Percentiles rank a stretch among this genome's conserved stretches.
Evolutionary conservation across 257 asterid species (phyloP).

Genomic region (Ilex aquifolium): DNA sequence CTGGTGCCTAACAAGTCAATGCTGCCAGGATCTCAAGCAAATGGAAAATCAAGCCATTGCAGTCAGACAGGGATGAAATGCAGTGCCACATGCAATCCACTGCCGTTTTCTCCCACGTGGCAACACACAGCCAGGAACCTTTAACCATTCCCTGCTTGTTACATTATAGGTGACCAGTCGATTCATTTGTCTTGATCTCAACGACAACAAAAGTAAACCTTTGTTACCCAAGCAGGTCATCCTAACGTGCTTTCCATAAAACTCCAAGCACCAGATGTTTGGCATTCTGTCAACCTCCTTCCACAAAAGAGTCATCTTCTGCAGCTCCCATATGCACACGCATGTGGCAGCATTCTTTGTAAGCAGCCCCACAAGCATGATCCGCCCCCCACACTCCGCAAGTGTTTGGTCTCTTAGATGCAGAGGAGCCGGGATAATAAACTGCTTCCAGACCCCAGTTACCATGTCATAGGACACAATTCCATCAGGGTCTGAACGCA

Average conservation of each 20-base stretch:
- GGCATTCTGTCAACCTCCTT: slow-evolving; percentile 99
- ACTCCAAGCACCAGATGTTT: slow-evolving; percentile 98
- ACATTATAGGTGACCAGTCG: slow-evolving; percentile 69
- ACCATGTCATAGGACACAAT: slow-evolving; percentile 63
- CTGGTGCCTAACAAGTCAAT: not conserved
- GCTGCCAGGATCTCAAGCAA: not conserved
- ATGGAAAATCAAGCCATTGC: slow-evolving; percentile 48
- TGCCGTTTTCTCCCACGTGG: slow-evolving; percentile 75
- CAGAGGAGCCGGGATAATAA: slow-evolving; percentile 55
- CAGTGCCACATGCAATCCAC: slow-evolving; percentile 84
- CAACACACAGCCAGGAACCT: slow-evolving; percentile 79
- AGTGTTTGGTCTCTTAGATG: slow-evolving; percentile 60
- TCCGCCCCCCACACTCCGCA: slow-evolving; percentile 76
- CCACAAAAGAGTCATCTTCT: slow-evolving; percentile 96
- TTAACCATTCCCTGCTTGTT: slow-evolving; percentile 71
- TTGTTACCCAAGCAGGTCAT: slow-evolving; percentile 96
- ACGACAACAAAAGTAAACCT: slow-evolving; percentile 79
- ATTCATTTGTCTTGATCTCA: slow-evolving; percentile 84
- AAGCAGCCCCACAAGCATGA: slow-evolving; percentile 88
- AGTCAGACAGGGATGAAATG: slow-evolving; percentile 80
- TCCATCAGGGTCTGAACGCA: slow-evolving; percentile 87
- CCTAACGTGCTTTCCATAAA: slow-evolving; percentile 93
- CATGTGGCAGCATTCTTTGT: slow-evolving; percentile 92
- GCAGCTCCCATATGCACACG: slow-evolving; percentile 97
- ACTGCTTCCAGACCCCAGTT: slow-evolving; percentile 65